These are phyloP conservation scores for Coniochaeta sp. DNA, from an alignment of 2,329 filamentous ascomycete species.

Conservation along the genomic window DNA sequence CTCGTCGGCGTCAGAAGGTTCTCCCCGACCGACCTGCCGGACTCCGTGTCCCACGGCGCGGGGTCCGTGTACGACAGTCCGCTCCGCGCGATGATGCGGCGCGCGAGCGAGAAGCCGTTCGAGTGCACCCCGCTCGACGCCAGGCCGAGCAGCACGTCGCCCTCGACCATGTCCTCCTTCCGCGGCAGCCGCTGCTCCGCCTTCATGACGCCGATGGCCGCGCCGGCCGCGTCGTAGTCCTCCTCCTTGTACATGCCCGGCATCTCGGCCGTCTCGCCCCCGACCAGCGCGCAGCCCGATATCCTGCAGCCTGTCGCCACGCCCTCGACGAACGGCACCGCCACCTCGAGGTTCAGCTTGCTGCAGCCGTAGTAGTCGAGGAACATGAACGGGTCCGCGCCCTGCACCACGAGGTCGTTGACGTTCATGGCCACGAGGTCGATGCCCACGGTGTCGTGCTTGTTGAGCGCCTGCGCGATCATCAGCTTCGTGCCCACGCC, in stretches of 20 bases:
- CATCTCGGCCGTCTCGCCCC: conserved; percentile 98
- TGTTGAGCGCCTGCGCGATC: conserved; percentile 82
- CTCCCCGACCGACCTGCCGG: conserved; percentile 50
- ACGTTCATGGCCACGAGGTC: conserved; percentile 99
- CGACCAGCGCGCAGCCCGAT: conserved; percentile 84
- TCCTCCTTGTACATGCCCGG: conserved; percentile 84
- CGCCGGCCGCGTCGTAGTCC: conserved; percentile 89
- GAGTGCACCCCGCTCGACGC: conserved; percentile 86
- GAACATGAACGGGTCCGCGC: conserved; percentile 91
- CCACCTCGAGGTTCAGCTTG: conserved; percentile 69
- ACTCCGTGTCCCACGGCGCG: conserved; percentile 72
- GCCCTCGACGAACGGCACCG: conserved; percentile 81
- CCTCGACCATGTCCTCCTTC: conserved; percentile 65
- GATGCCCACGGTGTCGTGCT: conserved; percentile 92
- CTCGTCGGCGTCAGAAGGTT: conserved; percentile 81
- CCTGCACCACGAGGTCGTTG: conserved; percentile 94
- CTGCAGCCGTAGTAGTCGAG: conserved; percentile 97
- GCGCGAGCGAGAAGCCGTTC: conserved; percentile 95
- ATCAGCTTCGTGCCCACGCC: conserved; percentile 96
- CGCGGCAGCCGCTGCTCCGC: conserved; percentile 66
- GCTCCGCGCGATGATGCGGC: conserved; percentile 72
- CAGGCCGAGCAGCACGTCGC: conserved; percentile 81
- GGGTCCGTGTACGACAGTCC: conserved; percentile 63
- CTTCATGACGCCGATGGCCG: conserved; percentile 77
- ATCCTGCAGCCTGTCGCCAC: conserved; percentile 82